Base-by-base conservation (phyloP, 2,329 filamentous ascomycete genomes). In the Rasamsonia emersonii region DNA sequence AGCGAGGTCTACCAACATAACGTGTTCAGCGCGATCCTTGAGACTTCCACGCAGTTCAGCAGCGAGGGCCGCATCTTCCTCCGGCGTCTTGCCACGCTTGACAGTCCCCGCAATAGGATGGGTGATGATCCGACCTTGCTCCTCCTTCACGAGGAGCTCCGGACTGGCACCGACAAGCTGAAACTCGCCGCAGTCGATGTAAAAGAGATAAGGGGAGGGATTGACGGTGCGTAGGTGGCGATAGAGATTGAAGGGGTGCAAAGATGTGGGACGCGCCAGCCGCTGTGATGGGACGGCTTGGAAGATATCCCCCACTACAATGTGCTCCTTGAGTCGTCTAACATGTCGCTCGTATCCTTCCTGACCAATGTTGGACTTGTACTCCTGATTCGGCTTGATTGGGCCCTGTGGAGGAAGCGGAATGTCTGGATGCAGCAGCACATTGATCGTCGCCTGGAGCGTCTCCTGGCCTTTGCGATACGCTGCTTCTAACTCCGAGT, bases 241-340 rank as follows among this genome's bases (percentile, higher is more conserved):
- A 70, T 96, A 98, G 50, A 98, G 84, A 67, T 96, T 98, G 71
- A 96, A 98, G 0, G 91, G 89, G 59, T 98, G 91, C 25, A 98
- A 69, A 35, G 76, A 78, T 3, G 91, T 98, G 9, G 88, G 88
- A 17, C 89, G 76, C 5, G 88, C 80, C 53, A 96, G 84, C 32
- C 91, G 78, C 63, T 98, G 91, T 24, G 86, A 95, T 2, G 91
- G 91, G 10, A 98, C 91, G 1, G 86, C 86, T 59, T 98, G 91
- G 62, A 98, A 96, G 54, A 98, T 96, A 66, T 96, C 86, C 46
- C 91, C 91, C 41, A 75, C 73, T 47, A 77, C 73, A 47, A 98
- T 96, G 67, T 96, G 89, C 61, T 86, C 71, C 68, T 96, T 96
- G 38, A 98, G 70, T 28, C 64, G 69, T 15, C 74, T 79, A 34